Conservation (phyloP, 345 rosid species). For the Adansonia digitata region DNA sequence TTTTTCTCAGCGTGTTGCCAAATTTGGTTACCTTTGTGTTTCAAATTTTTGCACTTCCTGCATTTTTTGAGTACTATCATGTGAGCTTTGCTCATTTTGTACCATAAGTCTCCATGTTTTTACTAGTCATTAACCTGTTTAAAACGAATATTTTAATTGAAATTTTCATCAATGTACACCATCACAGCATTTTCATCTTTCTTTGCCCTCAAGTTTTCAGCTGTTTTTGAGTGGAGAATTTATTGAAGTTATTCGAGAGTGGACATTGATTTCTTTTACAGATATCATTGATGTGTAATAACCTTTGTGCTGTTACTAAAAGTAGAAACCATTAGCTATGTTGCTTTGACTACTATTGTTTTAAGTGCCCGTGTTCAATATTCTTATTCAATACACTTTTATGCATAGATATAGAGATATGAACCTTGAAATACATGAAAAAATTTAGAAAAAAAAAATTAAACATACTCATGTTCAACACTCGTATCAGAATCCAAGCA, state of each 20-base stretch:
- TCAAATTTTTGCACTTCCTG: not conserved
- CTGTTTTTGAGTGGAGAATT: too few species aligned
- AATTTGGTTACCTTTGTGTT: not conserved
- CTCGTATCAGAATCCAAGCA: too few species aligned
- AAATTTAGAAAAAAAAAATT: too few species aligned
- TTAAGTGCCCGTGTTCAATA: too few species aligned
- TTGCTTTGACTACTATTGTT: too few species aligned
- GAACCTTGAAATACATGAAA: too few species aligned
- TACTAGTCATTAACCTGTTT: not conserved
- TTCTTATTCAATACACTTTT: too few species aligned
- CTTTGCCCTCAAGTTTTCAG: not conserved
- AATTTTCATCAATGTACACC: not conserved
- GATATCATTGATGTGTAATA: not conserved
- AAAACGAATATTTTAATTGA: not conserved
- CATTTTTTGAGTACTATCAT: not conserved
- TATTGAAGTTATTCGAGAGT: not conserved
- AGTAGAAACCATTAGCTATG: too few species aligned
- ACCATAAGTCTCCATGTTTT: not conserved
- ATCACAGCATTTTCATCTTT: not conserved
- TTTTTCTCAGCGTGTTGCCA: slow-evolving; percentile 1
- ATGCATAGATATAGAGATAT: too few species aligned
- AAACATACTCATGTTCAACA: too few species aligned
- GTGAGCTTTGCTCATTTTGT: not conserved
- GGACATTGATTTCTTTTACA: not conserved
- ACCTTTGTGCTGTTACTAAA: not conserved